phyloP scores from a whole-genome alignment of 148 eudicot species.

The Vaccinium myrtillus region DNA sequence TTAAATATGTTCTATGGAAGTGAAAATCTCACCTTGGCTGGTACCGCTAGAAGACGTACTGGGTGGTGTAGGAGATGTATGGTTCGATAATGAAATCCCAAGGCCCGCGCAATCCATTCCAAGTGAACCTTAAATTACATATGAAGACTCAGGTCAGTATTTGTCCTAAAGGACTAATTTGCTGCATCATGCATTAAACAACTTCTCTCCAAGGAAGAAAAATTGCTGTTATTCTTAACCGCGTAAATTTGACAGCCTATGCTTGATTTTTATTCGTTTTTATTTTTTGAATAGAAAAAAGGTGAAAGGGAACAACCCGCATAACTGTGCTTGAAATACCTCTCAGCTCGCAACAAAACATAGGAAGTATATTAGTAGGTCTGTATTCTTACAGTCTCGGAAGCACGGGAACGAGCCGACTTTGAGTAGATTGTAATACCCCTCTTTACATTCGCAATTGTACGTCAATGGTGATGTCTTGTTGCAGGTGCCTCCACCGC shows the following conservation, averaged over 20 bases:
- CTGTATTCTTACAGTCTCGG: slow-evolving; percentile 47
- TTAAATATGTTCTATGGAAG: not conserved
- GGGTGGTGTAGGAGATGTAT: slow-evolving; percentile 29
- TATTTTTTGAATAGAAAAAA: not conserved
- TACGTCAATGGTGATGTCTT: slow-evolving; percentile 43
- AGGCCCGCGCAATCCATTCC: slow-evolving; percentile 49
- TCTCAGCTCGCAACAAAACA: not conserved
- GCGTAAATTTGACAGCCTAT: not conserved
- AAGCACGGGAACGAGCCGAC: slow-evolving; percentile 54
- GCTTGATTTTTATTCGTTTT: not conserved
- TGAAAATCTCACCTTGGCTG: slow-evolving; percentile 26
- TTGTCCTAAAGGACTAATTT: not conserved
- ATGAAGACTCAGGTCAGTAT: not conserved
- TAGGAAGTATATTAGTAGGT: not conserved
- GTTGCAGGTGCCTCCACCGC: slow-evolving; percentile 76
- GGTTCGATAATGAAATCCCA: slow-evolving; percentile 38
- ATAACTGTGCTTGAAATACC: not conserved
- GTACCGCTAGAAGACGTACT: slow-evolving; percentile 14
- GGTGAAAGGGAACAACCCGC: too few relatives aligned
- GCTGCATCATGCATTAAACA: not conserved
- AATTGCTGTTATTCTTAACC: not conserved
- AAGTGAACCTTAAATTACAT: slow-evolving; percentile 46
- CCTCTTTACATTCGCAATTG: slow-evolving; percentile 46
- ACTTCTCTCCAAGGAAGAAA: not conserved
- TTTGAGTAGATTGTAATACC: slow-evolving; percentile 56